These are phyloP conservation scores for Phoma sp. DNA, from an alignment of 2,329 filamentous ascomycete species.

Conservation along the genomic window DNA sequence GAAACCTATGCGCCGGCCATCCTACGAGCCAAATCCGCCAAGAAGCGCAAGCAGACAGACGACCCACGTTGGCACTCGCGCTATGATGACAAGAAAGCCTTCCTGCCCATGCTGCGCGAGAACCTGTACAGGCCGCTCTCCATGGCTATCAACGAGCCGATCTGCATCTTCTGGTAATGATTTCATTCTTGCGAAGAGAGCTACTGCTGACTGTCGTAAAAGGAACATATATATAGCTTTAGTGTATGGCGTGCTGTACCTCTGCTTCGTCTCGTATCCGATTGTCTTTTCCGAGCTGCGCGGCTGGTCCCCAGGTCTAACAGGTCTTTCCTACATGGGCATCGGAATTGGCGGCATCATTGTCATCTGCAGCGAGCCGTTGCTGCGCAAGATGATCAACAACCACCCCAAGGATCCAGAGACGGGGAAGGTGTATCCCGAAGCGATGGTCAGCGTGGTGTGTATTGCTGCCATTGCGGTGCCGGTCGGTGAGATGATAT, in stretches of 20 bases:
- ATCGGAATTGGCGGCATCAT: constrained; percentile 64
- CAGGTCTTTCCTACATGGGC: constrained; percentile 79
- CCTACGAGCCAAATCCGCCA: constrained; percentile 72
- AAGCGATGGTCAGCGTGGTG: constrained; percentile 81
- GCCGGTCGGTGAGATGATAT: constrained; percentile 81
- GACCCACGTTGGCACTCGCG: constrained; percentile 77
- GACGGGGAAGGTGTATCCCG: constrained; percentile 75
- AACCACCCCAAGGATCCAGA: constrained; percentile 73
- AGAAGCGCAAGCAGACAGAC: constrained; percentile 73
- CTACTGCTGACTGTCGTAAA: too few relatives aligned
- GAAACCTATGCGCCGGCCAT: constrained; percentile 82
- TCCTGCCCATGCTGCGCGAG: constrained; percentile 71
- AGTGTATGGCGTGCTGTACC: constrained; percentile 84
- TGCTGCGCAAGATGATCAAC: constrained; percentile 80
- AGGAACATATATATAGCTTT: constrained; percentile 71
- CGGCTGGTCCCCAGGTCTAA: constrained; percentile 75
- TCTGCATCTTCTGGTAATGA: constrained; percentile 72
- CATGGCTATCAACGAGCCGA: constrained; percentile 81
- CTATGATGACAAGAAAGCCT: constrained; percentile 75
- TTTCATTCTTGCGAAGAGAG: too few relatives aligned
- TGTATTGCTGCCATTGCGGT: constrained; percentile 77
- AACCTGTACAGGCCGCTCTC: constrained; percentile 80
- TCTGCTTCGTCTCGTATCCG: constrained; percentile 90
- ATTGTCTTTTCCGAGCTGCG: constrained; percentile 78
- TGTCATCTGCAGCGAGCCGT: constrained; percentile 63